These are phyloP conservation scores for Bertia moriformis DNA, from an alignment of 2,329 filamentous ascomycete species.

Conservation along the genomic window DNA sequence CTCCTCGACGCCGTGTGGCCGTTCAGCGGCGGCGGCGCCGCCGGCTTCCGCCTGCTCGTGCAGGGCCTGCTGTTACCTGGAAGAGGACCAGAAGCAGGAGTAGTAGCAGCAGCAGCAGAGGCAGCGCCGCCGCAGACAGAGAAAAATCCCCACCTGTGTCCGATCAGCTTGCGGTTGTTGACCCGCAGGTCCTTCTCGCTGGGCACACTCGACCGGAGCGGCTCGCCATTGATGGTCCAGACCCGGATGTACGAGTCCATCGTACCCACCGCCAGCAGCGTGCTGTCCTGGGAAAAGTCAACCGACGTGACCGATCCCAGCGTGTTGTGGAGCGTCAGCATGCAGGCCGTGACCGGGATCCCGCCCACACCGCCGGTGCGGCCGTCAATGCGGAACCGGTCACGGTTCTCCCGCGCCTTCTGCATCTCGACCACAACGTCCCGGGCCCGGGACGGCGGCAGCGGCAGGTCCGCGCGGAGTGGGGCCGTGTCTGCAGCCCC, in stretches of 20 bases:
- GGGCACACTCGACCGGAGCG: slow-evolving; percentile 53
- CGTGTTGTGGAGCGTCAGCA: slow-evolving; percentile 98
- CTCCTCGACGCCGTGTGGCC: too few species aligned
- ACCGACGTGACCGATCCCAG: slow-evolving; percentile 72
- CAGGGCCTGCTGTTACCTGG: too few species aligned
- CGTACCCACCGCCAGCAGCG: slow-evolving; percentile 76
- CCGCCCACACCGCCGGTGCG: slow-evolving; percentile 72
- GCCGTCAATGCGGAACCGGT: slow-evolving; percentile 76
- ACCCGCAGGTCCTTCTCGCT: slow-evolving; percentile 43
- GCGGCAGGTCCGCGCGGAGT: slow-evolving; percentile 62
- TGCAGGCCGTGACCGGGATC: slow-evolving; percentile 67
- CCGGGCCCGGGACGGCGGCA: slow-evolving; percentile 73
- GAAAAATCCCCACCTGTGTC: too few species aligned
- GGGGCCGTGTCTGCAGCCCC: slow-evolving; percentile 78
- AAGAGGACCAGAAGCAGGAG: too few species aligned
- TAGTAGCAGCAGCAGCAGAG: too few species aligned
- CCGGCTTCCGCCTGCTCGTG: too few species aligned
- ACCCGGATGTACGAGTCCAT: slow-evolving; percentile 90
- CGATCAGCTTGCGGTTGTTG: slow-evolving; percentile 61
- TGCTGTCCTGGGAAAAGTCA: slow-evolving; percentile 85
- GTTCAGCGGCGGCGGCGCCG: too few species aligned
- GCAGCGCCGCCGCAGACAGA: too few species aligned
- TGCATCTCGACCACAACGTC: slow-evolving; percentile 92
- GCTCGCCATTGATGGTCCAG: slow-evolving; percentile 78
- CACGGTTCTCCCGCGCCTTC: slow-evolving; percentile 81